A percentile compares a stretch with the other conserved stretches of the same genome.
phyloP scores from a whole-genome alignment of 106 monocot genomes.

The Apostasia ramifera region DNA sequence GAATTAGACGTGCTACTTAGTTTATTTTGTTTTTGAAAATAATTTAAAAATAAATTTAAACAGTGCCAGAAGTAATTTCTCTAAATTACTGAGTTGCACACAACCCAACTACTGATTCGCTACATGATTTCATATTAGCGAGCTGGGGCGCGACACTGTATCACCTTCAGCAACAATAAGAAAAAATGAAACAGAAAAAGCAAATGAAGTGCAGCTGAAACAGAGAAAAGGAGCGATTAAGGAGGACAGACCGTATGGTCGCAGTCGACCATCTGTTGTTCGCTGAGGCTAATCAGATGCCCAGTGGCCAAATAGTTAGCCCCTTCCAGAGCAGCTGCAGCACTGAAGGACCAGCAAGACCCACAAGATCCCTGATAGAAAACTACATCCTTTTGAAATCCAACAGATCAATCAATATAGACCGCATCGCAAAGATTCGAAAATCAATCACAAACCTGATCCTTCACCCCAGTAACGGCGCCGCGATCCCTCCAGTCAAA shows the following conservation, averaged over 20 bases:
- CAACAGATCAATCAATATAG: neutral
- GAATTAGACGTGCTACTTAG: no score
- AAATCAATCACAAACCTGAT: conserved; percentile 41
- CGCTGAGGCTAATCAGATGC: conserved; percentile 61
- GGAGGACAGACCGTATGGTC: conserved; percentile 24
- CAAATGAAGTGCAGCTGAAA: no score
- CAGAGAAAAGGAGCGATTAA: no score
- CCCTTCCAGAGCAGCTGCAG: conserved; percentile 74
- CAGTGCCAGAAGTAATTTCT: no score
- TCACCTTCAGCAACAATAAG: no score
- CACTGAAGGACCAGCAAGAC: conserved; percentile 92
- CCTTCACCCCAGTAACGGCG: conserved; percentile 67
- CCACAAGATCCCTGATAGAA: conserved; percentile 66
- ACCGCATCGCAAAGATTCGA: neutral
- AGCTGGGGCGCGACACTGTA: no score
- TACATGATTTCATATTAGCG: no score
- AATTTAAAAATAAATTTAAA: no score
- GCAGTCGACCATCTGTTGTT: conserved; percentile 88
- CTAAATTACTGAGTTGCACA: no score
- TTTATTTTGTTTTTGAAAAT: no score
- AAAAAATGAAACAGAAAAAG: no score
- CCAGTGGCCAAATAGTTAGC: conserved; percentile 79
- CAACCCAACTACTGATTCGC: no score
- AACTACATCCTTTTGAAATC: neutral
- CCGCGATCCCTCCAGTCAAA: conserved; percentile 88